Evolutionary conservation across 2,329 filamentous ascomycete species (phyloP).

Genomic region (Aureobasidium vineae): DNA sequence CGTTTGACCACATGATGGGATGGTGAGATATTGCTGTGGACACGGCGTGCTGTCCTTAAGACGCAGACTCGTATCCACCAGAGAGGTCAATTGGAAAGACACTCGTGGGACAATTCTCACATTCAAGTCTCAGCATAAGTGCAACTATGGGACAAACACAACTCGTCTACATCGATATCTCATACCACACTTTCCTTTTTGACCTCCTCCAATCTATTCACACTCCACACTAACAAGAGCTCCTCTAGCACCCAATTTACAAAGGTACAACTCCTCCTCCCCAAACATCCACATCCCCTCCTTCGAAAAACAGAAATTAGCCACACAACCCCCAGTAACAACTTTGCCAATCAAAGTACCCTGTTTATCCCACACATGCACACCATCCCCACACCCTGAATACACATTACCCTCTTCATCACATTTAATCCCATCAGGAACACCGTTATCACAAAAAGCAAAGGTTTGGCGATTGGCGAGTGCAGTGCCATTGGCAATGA

Average conservation of each 20-base stretch:
- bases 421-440: conserved; percentile 60
- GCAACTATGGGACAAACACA: background rate
- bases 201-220: background rate
- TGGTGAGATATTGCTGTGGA: background rate
- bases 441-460: conserved; percentile 52
- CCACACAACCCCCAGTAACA: conserved; percentile 45
- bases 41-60: background rate
- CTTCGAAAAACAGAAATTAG: conserved; percentile 38
- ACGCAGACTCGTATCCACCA: background rate
- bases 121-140: background rate
- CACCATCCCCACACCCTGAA: conserved; percentile 54
- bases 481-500: conserved; percentile 35
- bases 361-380: conserved; percentile 54
- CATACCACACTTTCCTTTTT: background rate
- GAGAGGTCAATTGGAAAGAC: background rate
- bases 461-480: conserved; percentile 46
- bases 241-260: conserved; percentile 28
- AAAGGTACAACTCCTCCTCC: conserved; percentile 31
- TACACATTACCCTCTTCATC: conserved; percentile 58
- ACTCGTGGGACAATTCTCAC: background rate
- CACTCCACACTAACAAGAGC: conserved; percentile 29
- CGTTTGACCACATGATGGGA: background rate
- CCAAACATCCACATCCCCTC: conserved; percentile 33
- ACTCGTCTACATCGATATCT: background rate
- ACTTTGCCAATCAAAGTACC: conserved; percentile 59